Conservation (phyloP, 1,284 basidiomycete species). For the Austropuccinia psidii region DNA sequence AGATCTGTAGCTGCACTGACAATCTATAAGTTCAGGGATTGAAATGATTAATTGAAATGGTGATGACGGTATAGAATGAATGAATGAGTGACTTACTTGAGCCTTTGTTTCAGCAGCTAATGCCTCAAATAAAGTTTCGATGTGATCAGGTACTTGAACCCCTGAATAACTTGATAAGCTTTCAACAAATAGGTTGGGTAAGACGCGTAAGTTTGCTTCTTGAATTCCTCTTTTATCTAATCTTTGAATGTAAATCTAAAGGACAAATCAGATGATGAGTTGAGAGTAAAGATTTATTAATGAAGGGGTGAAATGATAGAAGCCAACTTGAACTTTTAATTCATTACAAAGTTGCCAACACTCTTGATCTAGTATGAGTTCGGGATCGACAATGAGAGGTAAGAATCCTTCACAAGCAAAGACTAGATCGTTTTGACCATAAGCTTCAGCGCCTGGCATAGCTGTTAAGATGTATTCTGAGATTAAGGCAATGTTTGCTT, state of each 20-base stretch:
- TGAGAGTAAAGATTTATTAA: background rate
- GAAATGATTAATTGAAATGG: background rate
- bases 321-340: conserved; percentile 29
- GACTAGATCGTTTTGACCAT: conserved; percentile 33
- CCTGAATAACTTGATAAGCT: conserved; percentile 28
- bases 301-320: background rate
- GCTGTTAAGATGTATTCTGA: conserved; percentile 27
- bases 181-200: conserved; percentile 32
- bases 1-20: conserved; percentile 7
- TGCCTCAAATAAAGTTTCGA: conserved; percentile 12
- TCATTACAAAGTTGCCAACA: conserved; percentile 32
- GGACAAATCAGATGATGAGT: background rate
- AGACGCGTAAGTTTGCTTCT: conserved; percentile 22
- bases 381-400: conserved; percentile 3
- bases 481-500: conserved; percentile 23
- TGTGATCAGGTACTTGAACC: background rate
- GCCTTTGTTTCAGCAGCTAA: conserved; percentile 8
- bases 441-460: conserved; percentile 32
- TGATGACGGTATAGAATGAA: too few species aligned
- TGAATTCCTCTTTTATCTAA: conserved; percentile 20
- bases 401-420: conserved; percentile 35
- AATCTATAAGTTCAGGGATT: background rate
- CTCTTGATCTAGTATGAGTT: conserved; percentile 6
- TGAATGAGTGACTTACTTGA: background rate
- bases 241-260: conserved; percentile 31